A percentile compares a stretch with the other conserved stretches of the same genome.
These are phyloP conservation scores for Bidens hawaiensis DNA, from an alignment of 140 eudicot species.

Conservation along the genomic window DNA sequence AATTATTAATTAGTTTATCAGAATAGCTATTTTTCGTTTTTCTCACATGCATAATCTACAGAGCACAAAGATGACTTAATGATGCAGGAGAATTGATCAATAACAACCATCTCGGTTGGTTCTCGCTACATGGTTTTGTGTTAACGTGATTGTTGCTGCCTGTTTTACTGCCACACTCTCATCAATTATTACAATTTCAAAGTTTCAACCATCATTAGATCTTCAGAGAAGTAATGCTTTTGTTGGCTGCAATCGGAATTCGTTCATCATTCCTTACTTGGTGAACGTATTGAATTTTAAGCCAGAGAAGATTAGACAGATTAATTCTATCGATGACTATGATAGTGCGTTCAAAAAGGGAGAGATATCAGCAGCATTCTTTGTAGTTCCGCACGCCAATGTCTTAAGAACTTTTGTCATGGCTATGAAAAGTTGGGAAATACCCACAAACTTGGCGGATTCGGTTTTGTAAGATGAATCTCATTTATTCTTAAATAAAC, in stretches of 20 bases:
- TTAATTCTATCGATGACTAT: constrained; percentile 39
- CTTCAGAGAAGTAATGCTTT: constrained; percentile 30
- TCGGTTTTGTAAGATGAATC: constrained; percentile 42
- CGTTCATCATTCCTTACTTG: constrained; percentile 44
- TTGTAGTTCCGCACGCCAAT: constrained; percentile 50
- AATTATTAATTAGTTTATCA: background rate
- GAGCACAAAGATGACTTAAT: background rate
- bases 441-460: constrained; percentile 42
- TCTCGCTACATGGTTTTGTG: constrained; percentile 49
- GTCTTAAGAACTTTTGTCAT: constrained; percentile 39
- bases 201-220: constrained; percentile 31
- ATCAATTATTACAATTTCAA: constrained; percentile 45
- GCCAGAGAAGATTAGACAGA: constrained; percentile 31
- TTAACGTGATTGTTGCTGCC: constrained; percentile 41
- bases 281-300: constrained; percentile 37
- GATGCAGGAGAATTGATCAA: constrained; percentile 51
- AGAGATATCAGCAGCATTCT: constrained; percentile 41
- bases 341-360: constrained; percentile 34
- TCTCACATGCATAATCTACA: background rate
- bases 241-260: constrained; percentile 58
- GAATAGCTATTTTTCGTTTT: background rate
- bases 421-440: constrained; percentile 32
- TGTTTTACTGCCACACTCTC: constrained; percentile 54
- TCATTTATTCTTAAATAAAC: background rate
- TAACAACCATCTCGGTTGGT: constrained; percentile 48